These are phyloP conservation scores for Metroxylon sagu DNA, from an alignment of 176 grass and related monocot genomes.

Conservation along the genomic window DNA sequence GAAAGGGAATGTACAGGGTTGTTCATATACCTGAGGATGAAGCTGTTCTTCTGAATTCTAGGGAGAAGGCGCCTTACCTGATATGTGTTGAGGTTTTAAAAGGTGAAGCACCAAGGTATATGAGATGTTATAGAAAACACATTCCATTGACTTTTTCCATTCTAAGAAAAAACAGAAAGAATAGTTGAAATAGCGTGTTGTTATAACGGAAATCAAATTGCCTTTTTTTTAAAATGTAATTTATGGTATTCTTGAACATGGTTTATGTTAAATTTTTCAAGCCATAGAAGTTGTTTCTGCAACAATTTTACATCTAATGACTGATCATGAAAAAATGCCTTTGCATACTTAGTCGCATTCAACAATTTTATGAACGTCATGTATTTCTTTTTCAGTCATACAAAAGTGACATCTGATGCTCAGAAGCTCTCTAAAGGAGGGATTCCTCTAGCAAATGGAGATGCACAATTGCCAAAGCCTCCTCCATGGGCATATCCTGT, in stretches of 20 bases:
- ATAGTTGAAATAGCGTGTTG: no score
- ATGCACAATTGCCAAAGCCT: conserved; percentile 87
- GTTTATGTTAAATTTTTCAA: no score
- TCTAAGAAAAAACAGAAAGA: no score
- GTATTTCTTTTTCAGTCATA: conserved; percentile 34
- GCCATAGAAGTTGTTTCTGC: not conserved
- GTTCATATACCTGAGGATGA: conserved; percentile 98
- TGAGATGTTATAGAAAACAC: not conserved
- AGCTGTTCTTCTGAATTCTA: conserved; percentile 89
- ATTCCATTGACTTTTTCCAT: no score
- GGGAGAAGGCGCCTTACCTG: conserved; percentile 98
- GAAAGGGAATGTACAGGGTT: conserved; percentile 86
- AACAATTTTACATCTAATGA: not conserved
- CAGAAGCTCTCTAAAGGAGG: conserved; percentile 84
- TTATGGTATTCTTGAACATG: no score
- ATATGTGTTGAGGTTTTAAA: conserved; percentile 99
- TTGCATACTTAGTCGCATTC: no score
- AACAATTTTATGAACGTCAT: not conserved
- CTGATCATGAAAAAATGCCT: not conserved
- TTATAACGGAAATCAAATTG: no score
- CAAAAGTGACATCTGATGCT: conserved; percentile 58
- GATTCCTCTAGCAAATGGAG: conserved; percentile 94
- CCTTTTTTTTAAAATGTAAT: no score
- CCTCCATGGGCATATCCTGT: conserved; percentile 99
- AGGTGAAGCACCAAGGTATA: conserved; percentile 80